phyloP scores from a whole-genome alignment of 2,329 filamentous ascomycete genomes.

The Blastomyces percursus region DNA sequence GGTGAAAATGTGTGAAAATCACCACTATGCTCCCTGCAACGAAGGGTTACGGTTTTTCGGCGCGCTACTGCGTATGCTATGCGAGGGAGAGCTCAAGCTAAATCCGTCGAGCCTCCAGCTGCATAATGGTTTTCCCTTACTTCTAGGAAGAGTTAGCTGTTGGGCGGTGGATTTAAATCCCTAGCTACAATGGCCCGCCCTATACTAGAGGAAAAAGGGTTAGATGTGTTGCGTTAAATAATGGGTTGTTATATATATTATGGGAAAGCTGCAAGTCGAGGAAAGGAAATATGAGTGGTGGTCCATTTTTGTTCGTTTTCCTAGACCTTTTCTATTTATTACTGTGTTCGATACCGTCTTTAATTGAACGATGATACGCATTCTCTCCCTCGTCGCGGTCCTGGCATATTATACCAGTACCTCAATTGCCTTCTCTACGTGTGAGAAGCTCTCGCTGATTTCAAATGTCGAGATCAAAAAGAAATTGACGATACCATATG shows the following conservation, averaged over 20 bases:
- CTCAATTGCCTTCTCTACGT: neutral
- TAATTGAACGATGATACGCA: neutral
- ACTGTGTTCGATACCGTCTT: neutral
- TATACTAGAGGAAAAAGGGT: neutral
- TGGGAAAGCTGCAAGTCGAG: neutral
- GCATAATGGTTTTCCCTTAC: too few species aligned
- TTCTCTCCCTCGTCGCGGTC: neutral
- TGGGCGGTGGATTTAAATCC: neutral
- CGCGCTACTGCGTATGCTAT: too few species aligned
- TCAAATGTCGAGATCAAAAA: neutral
- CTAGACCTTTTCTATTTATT: neutral
- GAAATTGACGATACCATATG: neutral
- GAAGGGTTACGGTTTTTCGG: too few species aligned
- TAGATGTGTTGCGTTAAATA: neutral
- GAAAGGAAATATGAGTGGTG: neutral
- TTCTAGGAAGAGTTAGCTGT: too few species aligned
- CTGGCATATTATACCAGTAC: neutral
- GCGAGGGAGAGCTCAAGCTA: too few species aligned
- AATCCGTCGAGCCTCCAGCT: too few species aligned
- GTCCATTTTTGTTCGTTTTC: neutral
- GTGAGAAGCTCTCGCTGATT: neutral
- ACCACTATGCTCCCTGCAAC: too few species aligned
- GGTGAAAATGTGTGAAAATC: too few species aligned
- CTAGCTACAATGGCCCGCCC: neutral
- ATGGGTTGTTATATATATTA: neutral